These are phyloP conservation scores for Henningerozyma blattae DNA, from an alignment of 805 yeast species.

Conservation along the genomic window DNA sequence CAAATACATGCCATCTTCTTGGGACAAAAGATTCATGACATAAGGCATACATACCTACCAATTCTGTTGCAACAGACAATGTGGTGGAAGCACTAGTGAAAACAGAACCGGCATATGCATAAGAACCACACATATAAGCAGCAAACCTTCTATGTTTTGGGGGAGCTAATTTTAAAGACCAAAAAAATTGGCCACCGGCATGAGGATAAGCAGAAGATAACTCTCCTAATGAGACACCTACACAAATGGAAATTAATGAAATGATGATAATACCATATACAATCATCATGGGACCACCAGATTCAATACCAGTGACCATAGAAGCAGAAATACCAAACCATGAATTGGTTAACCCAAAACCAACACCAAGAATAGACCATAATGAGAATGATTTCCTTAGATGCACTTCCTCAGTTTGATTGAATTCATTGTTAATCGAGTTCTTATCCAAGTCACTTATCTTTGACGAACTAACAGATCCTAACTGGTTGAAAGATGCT, in stretches of 20 bases:
- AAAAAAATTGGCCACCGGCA: constrained; percentile 55
- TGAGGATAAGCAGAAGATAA: constrained; percentile 45
- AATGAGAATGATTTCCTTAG: constrained; percentile 33
- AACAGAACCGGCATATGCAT: constrained; percentile 54
- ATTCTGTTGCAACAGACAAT: constrained; percentile 40
- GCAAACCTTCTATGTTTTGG: constrained; percentile 30
- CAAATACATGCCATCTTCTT: constrained; percentile 45
- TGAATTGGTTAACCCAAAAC: constrained; percentile 50
- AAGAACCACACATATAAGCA: constrained; percentile 51
- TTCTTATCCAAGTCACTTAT: too few species aligned
- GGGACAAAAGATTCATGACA: constrained; percentile 26
- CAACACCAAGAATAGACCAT: constrained; percentile 45
- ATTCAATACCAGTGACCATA: constrained; percentile 40
- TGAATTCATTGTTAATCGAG: too few species aligned
- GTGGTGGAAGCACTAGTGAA: constrained; percentile 56
- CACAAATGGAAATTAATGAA: constrained; percentile 35
- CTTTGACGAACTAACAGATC: too few species aligned
- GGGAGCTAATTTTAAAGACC: constrained; percentile 49
- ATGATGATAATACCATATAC: constrained; percentile 47
- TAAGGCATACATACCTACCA: constrained; percentile 39
- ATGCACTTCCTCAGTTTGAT: constrained; percentile 16
- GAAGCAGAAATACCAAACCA: constrained; percentile 58
- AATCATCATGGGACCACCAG: constrained; percentile 52
- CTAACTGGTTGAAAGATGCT: too few species aligned
- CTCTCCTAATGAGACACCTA: constrained; percentile 43